Conservation (phyloP, 2,329 filamentous ascomycete species). For the Monosporascus sp. region DNA sequence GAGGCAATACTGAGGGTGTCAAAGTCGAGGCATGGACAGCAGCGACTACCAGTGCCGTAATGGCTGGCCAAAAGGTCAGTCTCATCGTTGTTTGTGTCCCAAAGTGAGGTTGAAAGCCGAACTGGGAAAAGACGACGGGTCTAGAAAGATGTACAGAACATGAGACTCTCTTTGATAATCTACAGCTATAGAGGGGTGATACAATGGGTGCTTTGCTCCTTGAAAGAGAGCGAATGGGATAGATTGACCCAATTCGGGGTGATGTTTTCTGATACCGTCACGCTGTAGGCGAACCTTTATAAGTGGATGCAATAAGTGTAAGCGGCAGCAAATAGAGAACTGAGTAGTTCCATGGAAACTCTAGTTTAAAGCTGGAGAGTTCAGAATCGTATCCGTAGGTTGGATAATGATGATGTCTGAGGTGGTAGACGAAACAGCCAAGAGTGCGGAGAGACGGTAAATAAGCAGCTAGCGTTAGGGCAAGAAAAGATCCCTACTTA, state of each 20-base stretch:
- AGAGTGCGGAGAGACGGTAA: background rate
- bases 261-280: background rate
- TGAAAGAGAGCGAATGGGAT: background rate
- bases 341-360: background rate
- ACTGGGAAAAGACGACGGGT: background rate
- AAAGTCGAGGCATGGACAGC: constrained; percentile 44
- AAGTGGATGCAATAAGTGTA: background rate
- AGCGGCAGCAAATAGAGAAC: background rate
- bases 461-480: too few species aligned
- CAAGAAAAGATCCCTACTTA: too few species aligned
- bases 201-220: background rate
- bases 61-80: constrained; percentile 19
- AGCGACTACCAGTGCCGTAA: constrained; percentile 28
- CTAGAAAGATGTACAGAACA: background rate
- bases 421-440: background rate
- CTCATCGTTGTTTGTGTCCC: constrained; percentile 17
- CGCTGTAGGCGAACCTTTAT: background rate
- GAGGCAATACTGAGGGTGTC: constrained; percentile 51
- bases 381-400: background rate
- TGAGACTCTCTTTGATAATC: background rate
- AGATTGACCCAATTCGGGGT: background rate
- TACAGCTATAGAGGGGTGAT: background rate
- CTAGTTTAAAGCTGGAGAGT: background rate
- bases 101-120: background rate
- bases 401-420: background rate